Evolutionary conservation across 2,329 filamentous ascomycete genomes (phyloP), one percentile per base, ranked within the genome.

Genomic region (Pseudogymnoascus sp.): DNA sequence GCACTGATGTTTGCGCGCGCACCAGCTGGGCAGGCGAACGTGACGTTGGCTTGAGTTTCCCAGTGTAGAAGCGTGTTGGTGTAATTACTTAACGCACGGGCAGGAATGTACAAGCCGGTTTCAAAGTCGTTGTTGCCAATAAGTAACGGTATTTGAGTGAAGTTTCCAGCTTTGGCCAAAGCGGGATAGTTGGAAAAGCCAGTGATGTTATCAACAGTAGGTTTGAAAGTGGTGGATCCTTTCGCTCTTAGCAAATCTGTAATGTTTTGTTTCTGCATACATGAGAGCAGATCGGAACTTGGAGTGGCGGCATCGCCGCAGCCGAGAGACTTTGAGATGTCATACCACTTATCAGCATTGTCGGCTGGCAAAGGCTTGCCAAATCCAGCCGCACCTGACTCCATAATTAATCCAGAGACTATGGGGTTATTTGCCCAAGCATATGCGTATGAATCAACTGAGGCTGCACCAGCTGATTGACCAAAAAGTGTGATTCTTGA

Each of bases 351-450:
- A 19, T 21, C 59, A 10, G 64, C 65, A 62, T 64, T 64, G 9
- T 61, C 59, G 4, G 63, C 63, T 56, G 62, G 5, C 26, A 66
- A 61, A 56, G 63, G 63, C 21, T 17, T 85, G 71, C 7, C 83
- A 86, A 33, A 87, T 77, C 63, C 82, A 79, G 42, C 60, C 21
- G 62, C 37, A 60, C 64, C 33, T 59, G 70, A 72, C 42, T 70
- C 21, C 37, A 64, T n/a, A 31, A 72, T 70, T 13, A 68, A 60
- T 9, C 67, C 71, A 29, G 64, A 62, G 44, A 67, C 69, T 42
- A 70, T 70, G 0, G 69, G 68, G 60, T 72, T 67, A 6, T 64
- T 23, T 0, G 64, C 29, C 26, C 64, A 70, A 50, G 68, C 68
- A 65, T 64, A 70, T 40, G 62, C 50, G 60, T 70, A 66, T 40